These are phyloP conservation scores for Cicer chorassanicum DNA, from an alignment of 306 rosid species.

Conservation along the genomic window DNA sequence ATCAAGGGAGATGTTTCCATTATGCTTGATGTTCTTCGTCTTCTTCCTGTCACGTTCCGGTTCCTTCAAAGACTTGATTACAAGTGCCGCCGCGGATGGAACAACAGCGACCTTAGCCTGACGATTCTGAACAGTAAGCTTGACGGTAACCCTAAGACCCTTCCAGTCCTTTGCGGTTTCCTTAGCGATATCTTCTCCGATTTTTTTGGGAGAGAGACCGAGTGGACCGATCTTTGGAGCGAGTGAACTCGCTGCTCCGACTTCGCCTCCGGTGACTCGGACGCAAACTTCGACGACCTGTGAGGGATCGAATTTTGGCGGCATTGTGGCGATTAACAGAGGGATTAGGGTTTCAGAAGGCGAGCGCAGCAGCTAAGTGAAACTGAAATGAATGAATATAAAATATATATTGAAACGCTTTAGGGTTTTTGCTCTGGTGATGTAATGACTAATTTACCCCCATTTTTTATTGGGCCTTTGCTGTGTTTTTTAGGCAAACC, in stretches of 20 bases:
- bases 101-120: conserved; percentile 91
- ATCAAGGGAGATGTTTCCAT: conserved; percentile 77
- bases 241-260: conserved; percentile 90
- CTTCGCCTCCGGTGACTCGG: conserved; percentile 92
- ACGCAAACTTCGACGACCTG: conserved; percentile 88
- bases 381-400: no score
- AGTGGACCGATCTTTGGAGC: conserved; percentile 96
- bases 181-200: conserved; percentile 94
- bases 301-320: conserved; percentile 91
- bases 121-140: conserved; percentile 93
- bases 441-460: no score
- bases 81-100: conserved; percentile 92
- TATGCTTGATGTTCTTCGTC: conserved; percentile 80
- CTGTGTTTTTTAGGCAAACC: no score
- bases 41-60: conserved; percentile 92
- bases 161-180: conserved; percentile 97
- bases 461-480: no score
- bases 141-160: conserved; percentile 85
- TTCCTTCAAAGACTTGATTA: conserved; percentile 85
- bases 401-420: no score
- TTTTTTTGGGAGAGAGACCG: conserved; percentile 91
- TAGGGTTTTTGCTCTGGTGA: no score
- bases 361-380: not conserved
- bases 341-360: conserved; percentile 48
- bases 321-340: conserved; percentile 52